phyloP scores from a whole-genome alignment of 2,329 filamentous ascomycete species.

The Fusarium incarnatum region DNA sequence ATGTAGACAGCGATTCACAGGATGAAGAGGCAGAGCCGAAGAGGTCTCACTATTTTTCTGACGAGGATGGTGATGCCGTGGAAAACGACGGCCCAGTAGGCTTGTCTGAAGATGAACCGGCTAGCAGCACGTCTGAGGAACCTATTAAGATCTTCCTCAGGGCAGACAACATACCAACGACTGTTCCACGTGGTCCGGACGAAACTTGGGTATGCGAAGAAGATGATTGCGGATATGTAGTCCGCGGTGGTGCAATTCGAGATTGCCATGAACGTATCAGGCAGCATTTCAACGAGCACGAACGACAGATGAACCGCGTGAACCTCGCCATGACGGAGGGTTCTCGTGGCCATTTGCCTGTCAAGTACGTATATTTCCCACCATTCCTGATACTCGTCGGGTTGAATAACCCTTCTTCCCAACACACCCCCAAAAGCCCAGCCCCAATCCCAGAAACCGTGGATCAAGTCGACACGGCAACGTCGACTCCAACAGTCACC shows the following conservation, averaged over 20 bases:
- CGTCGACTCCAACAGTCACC: constrained; percentile 8
- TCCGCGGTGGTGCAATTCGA: constrained; percentile 70
- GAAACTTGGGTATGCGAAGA: constrained; percentile 75
- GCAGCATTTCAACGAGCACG: constrained; percentile 71
- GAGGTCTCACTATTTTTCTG: constrained; percentile 50
- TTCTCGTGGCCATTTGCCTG: constrained; percentile 62
- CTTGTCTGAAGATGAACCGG: constrained; percentile 40
- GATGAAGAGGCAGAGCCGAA: constrained; percentile 52
- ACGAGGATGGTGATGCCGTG: constrained; percentile 50
- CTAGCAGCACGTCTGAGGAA: constrained; percentile 30
- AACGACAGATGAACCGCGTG: constrained; percentile 63
- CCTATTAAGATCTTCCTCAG: constrained; percentile 60
- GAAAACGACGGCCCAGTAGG: constrained; percentile 46
- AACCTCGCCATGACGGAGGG: constrained; percentile 69
- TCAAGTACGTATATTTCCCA: constrained; percentile 63
- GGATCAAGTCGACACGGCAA: constrained; percentile 1
- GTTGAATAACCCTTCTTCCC: constrained; percentile 14
- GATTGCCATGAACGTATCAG: constrained; percentile 67
- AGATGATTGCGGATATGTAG: constrained; percentile 71
- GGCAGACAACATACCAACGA: constrained; percentile 62
- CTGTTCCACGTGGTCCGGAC: constrained; percentile 64
- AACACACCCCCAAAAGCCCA: not conserved
- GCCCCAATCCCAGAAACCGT: not conserved
- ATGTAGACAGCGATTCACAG: constrained; percentile 55
- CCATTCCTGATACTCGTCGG: constrained; percentile 51